Percentiles rank a stretch among this genome's conserved stretches.
Evolutionary conservation across 78 protist species (phyloP).

Genomic region (Emiliania huxleyi): DNA sequence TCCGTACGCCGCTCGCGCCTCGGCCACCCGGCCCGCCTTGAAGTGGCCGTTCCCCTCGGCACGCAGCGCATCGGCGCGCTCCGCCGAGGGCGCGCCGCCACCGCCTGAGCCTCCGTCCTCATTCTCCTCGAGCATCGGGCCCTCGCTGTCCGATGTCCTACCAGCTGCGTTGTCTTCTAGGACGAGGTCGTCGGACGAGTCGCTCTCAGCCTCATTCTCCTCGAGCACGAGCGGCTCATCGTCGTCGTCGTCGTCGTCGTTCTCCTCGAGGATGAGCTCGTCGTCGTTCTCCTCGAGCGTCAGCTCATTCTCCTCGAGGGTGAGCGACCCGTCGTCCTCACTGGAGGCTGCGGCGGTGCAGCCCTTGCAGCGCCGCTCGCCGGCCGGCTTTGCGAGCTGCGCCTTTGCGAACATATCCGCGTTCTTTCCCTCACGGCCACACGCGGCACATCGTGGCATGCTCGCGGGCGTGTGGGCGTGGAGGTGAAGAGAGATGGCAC

Average conservation of each 20-base stretch:
- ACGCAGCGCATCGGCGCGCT: neutral
- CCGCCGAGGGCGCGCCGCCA: neutral
- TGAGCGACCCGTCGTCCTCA: neutral
- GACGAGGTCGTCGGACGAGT: too few species aligned
- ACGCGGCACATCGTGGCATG: too few species aligned
- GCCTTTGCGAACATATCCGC: too few species aligned
- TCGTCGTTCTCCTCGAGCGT: neutral
- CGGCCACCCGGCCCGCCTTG: neutral
- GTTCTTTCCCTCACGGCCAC: too few species aligned
- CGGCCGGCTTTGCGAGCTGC: too few species aligned
- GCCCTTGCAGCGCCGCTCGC: too few species aligned
- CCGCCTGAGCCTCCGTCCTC: neutral
- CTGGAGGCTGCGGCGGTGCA: too few species aligned
- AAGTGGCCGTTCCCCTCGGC: neutral
- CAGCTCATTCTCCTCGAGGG: neutral
- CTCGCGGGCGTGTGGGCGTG: too few species aligned
- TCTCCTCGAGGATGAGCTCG: neutral
- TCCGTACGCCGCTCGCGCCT: neutral
- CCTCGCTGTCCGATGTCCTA: neutral
- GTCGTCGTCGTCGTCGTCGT: neutral
- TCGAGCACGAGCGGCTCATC: neutral
- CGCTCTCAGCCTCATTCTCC: neutral
- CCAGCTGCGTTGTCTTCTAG: neutral
- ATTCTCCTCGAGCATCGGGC: neutral
- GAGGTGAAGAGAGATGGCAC: too few species aligned